phyloP scores from a whole-genome alignment of 1,139 yeast genomes.

The Citeromyces siamensis region DNA sequence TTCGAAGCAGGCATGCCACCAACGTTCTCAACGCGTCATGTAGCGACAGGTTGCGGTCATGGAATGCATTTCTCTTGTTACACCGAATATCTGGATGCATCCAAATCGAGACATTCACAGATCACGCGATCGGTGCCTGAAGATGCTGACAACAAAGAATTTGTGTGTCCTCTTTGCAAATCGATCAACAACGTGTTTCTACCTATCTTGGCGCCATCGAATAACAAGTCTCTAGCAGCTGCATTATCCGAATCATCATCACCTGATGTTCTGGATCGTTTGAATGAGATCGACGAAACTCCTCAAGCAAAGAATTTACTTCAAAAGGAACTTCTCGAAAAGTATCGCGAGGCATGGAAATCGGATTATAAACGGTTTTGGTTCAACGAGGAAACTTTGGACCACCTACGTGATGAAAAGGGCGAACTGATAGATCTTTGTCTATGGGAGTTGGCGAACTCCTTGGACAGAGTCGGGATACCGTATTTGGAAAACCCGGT shows the following conservation, averaged over 20 bases:
- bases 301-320: neutral
- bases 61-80: conserved; percentile 85
- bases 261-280: neutral
- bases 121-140: conserved; percentile 79
- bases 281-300: neutral
- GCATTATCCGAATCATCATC: conserved; percentile 4
- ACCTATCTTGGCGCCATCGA: conserved; percentile 48
- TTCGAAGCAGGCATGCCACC: conserved; percentile 54
- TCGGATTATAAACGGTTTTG: neutral
- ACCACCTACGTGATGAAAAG: neutral
- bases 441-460: neutral
- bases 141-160: conserved; percentile 56
- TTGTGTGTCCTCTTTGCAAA: conserved; percentile 85
- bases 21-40: conserved; percentile 26
- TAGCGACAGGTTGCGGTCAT: conserved; percentile 84
- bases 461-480: neutral
- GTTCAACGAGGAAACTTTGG: neutral
- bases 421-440: neutral
- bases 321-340: neutral
- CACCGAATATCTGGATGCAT: conserved; percentile 42
- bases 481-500: conserved; percentile 1
- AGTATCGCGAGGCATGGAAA: neutral
- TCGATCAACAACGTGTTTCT: conserved; percentile 75
- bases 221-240: conserved; percentile 20
- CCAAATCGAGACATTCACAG: conserved; percentile 44